These are phyloP conservation scores for Holtermannia corniformis DNA, from an alignment of 768 basidiomycete genomes.

Conservation along the genomic window DNA sequence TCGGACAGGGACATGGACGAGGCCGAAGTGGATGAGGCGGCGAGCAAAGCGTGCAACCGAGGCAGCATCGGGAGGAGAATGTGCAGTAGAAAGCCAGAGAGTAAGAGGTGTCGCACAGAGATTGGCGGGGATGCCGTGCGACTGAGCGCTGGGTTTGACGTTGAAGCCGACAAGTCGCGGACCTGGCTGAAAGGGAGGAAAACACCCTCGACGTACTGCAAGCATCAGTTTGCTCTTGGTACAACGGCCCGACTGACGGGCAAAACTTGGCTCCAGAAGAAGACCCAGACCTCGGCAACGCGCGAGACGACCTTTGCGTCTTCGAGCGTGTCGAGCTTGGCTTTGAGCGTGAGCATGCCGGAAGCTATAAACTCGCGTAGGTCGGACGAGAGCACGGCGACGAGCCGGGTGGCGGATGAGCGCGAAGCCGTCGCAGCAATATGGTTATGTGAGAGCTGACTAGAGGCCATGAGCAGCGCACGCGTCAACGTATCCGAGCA, in stretches of 20 bases:
- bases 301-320: slow-evolving; percentile 67
- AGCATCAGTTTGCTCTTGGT: background rate
- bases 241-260: slow-evolving; percentile 17
- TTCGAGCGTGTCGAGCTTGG: slow-evolving; percentile 65
- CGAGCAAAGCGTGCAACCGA: slow-evolving; percentile 20
- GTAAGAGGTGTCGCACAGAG: slow-evolving; percentile 31
- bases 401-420: slow-evolving; percentile 53
- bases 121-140: slow-evolving; percentile 7
- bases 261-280: slow-evolving; percentile 56
- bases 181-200: slow-evolving; percentile 36
- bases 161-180: slow-evolving; percentile 15
- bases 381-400: slow-evolving; percentile 65
- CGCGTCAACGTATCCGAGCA: background rate
- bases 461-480: slow-evolving; percentile 1
- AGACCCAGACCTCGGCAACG: slow-evolving; percentile 80
- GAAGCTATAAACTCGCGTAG: slow-evolving; percentile 70
- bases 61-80: slow-evolving; percentile 37
- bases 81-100: slow-evolving; percentile 37
- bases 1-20: background rate
- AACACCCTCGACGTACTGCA: slow-evolving; percentile 38
- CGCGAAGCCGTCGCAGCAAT: slow-evolving; percentile 30
- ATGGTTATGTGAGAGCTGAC: slow-evolving; percentile 31
- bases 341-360: slow-evolving; percentile 86
- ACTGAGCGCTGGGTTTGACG: slow-evolving; percentile 2
- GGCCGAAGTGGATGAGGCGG: background rate